Evolutionary conservation across 1,139 yeast species (phyloP), one percentile per base, ranked within the genome.

Genomic region (Blastobotrys proliferans): DNA sequence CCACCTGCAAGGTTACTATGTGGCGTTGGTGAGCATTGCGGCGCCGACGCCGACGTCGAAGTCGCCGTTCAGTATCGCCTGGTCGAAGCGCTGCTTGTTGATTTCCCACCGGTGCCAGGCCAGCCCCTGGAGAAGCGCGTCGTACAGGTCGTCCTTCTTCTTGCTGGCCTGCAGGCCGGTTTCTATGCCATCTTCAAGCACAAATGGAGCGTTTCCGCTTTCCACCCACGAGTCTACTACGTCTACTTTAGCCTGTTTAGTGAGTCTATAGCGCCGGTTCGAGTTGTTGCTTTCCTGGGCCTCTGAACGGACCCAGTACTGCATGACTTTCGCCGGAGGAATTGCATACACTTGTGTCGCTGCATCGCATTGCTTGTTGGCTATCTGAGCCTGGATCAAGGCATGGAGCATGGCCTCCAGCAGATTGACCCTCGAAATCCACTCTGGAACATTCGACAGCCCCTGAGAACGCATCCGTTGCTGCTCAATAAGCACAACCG

Each of bases 121-220:
- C 0, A 78, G 43, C 0, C 76, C 82, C 57, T 81, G 85, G 3
- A 80, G 57, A 14, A 81, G 60, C 0, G 81, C 69, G 55, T 81
- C 87, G 6, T 76, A 73, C 17, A 79, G 57, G 54, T 81, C 87
- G 55, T 81, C 87, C 27, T 31, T 13, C 20, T 40, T 40, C 29
- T 40, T 40, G 8, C 43, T 19, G 5, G 41, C 21, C 16, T 40
- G 33, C n/a, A 41, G 43, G 20, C 6, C 27, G 3, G 29, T 5
- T 3, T 38, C 16, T 6, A 32, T 48, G 31, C 25, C 35, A 3
- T 27, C 28, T 4, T 22, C 21, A 10, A 27, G 10, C 17, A 36
- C 43, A 21, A 38, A 28, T 13, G 36, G 39, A 27, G 16, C 31
- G 18, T 24, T 13, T 13, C 33, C 19, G 10, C n/a, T 26, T 10